A percentile compares a stretch with the other conserved stretches of the same genome.
Conservation (phyloP, 306 rosid species). For the Glycine latifolia region DNA sequence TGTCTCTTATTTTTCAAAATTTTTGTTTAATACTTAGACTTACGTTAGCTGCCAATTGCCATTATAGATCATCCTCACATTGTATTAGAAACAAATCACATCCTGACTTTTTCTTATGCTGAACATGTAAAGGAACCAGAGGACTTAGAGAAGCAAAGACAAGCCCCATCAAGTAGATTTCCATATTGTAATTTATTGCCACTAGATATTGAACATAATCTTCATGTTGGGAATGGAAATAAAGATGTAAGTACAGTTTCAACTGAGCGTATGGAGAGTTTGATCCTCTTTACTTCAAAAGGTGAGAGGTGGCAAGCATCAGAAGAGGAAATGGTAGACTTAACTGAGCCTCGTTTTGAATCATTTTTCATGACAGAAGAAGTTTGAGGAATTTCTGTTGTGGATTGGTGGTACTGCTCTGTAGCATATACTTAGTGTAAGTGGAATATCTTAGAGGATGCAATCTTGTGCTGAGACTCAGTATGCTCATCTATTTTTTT, state of each 20-base stretch:
- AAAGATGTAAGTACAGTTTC: constrained; percentile 54
- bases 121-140: constrained; percentile 51
- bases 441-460: constrained; percentile 43
- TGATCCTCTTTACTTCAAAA: constrained; percentile 61
- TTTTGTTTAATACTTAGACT: constrained; percentile 30
- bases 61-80: constrained; percentile 38
- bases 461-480: constrained; percentile 2
- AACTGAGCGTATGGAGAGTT: constrained; percentile 59
- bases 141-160: constrained; percentile 61
- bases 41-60: neutral
- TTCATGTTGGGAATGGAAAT: constrained; percentile 44
- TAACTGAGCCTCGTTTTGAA: constrained; percentile 87
- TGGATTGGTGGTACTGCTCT: neutral
- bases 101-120: constrained; percentile 34
- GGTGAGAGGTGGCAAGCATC: constrained; percentile 59
- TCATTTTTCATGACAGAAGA: constrained; percentile 64
- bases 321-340: constrained; percentile 77
- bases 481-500: constrained; percentile 15
- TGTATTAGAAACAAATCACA: constrained; percentile 36
- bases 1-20: constrained; percentile 13
- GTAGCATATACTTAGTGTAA: neutral
- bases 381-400: constrained; percentile 4
- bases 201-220: neutral
- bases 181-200: neutral
- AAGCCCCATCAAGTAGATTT: constrained; percentile 52